A percentile compares a stretch with the other conserved stretches of the same genome.
These are phyloP conservation scores for Termitomyces bulborhizus DNA, from an alignment of 768 basidiomycete species.

Conservation along the genomic window DNA sequence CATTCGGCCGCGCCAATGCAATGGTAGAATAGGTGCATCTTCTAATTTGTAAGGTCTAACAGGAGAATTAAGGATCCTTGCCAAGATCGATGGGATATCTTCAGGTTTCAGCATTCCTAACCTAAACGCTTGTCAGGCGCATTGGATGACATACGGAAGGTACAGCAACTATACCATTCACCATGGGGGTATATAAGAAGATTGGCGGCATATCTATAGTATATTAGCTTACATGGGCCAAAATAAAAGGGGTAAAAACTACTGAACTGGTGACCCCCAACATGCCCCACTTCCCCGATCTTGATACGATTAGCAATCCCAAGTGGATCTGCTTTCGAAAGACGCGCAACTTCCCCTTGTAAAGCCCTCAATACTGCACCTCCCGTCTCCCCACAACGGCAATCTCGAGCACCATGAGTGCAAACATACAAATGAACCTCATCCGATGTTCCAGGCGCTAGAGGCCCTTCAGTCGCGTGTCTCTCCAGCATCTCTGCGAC, in stretches of 20 bases:
- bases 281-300: constrained; percentile 69
- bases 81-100: constrained; percentile 51
- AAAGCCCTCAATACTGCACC: constrained; percentile 49
- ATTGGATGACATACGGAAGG: neutral
- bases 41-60: constrained; percentile 18
- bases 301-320: constrained; percentile 24
- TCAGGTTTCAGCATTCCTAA: constrained; percentile 53
- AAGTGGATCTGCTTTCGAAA: constrained; percentile 22
- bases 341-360: constrained; percentile 40
- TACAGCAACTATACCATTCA: constrained; percentile 46
- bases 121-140: constrained; percentile 29
- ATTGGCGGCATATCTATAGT: constrained; percentile 59
- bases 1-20: constrained; percentile 70
- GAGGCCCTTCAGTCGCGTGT: constrained; percentile 17
- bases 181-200: constrained; percentile 63
- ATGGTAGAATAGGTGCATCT: constrained; percentile 31
- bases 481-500: constrained; percentile 31
- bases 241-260: neutral
- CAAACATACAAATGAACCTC: constrained; percentile 59
- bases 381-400: constrained; percentile 69
- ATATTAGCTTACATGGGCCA: neutral
- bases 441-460: constrained; percentile 9
- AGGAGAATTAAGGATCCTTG: constrained; percentile 30
- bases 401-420: constrained; percentile 75
- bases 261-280: constrained; percentile 71